Evolutionary conservation across 495 filamentous ascomycete genomes (phyloP).

Genomic region (Penicillium manginii): DNA sequence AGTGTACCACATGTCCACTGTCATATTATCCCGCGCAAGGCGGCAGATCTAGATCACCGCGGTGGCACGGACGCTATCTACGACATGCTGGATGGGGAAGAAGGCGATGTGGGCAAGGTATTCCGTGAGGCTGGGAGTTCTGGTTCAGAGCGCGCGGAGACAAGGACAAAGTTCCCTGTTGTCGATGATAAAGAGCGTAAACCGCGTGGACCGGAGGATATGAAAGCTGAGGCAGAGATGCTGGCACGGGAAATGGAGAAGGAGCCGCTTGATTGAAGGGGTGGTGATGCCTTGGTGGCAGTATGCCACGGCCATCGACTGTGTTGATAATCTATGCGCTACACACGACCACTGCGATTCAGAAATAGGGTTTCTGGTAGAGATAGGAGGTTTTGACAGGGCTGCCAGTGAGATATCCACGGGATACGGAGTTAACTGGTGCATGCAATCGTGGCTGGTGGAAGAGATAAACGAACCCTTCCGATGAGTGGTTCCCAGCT

Average conservation of each 20-base stretch:
- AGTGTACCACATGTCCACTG: slow-evolving; percentile 89
- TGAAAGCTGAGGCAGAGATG: slow-evolving; percentile 72
- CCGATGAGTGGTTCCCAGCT: neutral
- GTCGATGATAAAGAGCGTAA: slow-evolving; percentile 71
- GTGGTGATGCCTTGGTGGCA: no score
- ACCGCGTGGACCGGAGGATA: slow-evolving; percentile 72
- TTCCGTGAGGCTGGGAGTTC: slow-evolving; percentile 24
- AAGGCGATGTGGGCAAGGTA: slow-evolving; percentile 74
- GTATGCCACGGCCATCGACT: no score
- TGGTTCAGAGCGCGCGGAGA: slow-evolving; percentile 14
- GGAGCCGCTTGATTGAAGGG: slow-evolving; percentile 28
- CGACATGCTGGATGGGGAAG: slow-evolving; percentile 78
- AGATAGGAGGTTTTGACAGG: no score
- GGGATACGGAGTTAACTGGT: no score
- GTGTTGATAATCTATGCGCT: no score
- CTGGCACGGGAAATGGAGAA: slow-evolving; percentile 45
- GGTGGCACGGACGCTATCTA: slow-evolving; percentile 72
- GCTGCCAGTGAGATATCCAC: no score
- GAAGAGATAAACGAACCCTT: neutral
- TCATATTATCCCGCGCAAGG: slow-evolving; percentile 84
- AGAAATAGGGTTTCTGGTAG: no score
- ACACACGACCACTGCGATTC: no score
- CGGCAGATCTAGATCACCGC: slow-evolving; percentile 53
- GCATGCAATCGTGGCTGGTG: no score
- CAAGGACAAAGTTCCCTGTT: slow-evolving; percentile 52